Percentiles rank a stretch among this genome's conserved stretches.
Conservation (phyloP, 208 protist genomes). For the Strigomonas oncopelti region DNA sequence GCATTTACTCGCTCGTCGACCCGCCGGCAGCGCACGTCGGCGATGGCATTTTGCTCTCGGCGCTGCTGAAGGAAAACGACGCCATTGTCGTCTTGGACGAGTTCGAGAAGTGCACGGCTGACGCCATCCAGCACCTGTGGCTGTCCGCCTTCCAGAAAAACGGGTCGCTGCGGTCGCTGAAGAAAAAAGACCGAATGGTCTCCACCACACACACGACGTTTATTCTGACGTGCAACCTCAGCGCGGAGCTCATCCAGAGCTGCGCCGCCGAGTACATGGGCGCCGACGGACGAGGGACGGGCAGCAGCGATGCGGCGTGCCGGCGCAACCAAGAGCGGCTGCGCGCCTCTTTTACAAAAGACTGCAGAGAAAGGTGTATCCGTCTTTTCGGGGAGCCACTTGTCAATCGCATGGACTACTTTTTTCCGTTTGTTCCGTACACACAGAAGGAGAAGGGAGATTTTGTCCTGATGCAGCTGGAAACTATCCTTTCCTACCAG, state of each 20-base stretch:
- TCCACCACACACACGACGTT: slow-evolving; percentile 75
- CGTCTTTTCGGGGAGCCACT: slow-evolving; percentile 70
- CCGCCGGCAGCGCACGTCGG: slow-evolving; percentile 80
- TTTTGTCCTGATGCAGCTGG: slow-evolving; percentile 69
- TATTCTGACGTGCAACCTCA: slow-evolving; percentile 82
- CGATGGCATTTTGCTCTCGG: slow-evolving; percentile 78
- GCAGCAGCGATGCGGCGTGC: neutral
- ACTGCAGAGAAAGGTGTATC: slow-evolving; percentile 51
- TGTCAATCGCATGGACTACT: slow-evolving; percentile 81
- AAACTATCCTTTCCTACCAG: slow-evolving; percentile 52
- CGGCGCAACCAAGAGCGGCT: slow-evolving; percentile 20
- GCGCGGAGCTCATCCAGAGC: slow-evolving; percentile 40
- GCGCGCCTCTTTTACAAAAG: slow-evolving; percentile 33
- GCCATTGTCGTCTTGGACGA: slow-evolving; percentile 86
- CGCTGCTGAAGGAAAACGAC: slow-evolving; percentile 51
- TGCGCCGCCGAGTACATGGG: slow-evolving; percentile 35
- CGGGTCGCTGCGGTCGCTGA: slow-evolving; percentile 77
- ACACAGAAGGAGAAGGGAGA: slow-evolving; percentile 41
- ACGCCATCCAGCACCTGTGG: slow-evolving; percentile 82
- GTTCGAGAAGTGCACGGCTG: slow-evolving; percentile 81
- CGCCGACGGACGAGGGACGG: neutral
- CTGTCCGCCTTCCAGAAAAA: slow-evolving; percentile 86
- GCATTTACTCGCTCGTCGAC: slow-evolving; percentile 87
- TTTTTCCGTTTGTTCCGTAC: slow-evolving; percentile 82
- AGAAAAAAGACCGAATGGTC: slow-evolving; percentile 62